Evolutionary conservation across 345 rosid genomes (phyloP).

Genomic region (Aquilaria yunnanensis): DNA sequence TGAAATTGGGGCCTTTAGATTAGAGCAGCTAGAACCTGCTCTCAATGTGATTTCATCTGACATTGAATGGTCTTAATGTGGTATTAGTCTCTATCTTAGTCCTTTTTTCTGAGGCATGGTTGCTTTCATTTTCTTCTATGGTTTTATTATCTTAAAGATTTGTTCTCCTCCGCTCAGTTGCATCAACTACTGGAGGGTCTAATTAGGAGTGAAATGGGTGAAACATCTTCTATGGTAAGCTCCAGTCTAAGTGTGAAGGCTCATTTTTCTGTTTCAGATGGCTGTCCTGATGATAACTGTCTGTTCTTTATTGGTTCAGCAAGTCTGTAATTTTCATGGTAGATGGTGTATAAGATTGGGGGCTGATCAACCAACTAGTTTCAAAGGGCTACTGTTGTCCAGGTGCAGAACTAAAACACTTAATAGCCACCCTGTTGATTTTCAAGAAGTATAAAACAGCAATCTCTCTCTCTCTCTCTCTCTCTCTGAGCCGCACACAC

Average conservation of each 20-base stretch:
- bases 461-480: too few species aligned
- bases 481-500: too few species aligned
- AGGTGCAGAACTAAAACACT: conserved; percentile 34
- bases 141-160: conserved; percentile 3
- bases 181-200: conserved; percentile 62
- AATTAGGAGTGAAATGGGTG: conserved; percentile 50
- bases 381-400: conserved; percentile 69
- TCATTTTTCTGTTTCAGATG: background rate
- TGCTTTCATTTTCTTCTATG: background rate
- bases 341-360: conserved; percentile 84
- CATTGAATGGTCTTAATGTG: too few species aligned
- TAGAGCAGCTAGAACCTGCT: too few species aligned
- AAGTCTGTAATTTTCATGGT: conserved; percentile 51
- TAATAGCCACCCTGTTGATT: too few species aligned
- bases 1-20: too few species aligned
- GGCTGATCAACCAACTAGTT: conserved; percentile 37
- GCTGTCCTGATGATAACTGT: conserved; percentile 12
- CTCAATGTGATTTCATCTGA: too few species aligned
- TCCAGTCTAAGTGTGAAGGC: background rate
- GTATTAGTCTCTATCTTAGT: too few species aligned
- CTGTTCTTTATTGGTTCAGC: conserved; percentile 32
- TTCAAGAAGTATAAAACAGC: too few species aligned
- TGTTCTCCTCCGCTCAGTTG: conserved; percentile 43
- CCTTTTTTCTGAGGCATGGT: too few species aligned
- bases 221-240: conserved; percentile 48